A percentile compares a stretch with the other conserved stretches of the same genome.
Evolutionary conservation across 192 early-diverging fungal species (phyloP).

Genomic region (Coemansia sp.): DNA sequence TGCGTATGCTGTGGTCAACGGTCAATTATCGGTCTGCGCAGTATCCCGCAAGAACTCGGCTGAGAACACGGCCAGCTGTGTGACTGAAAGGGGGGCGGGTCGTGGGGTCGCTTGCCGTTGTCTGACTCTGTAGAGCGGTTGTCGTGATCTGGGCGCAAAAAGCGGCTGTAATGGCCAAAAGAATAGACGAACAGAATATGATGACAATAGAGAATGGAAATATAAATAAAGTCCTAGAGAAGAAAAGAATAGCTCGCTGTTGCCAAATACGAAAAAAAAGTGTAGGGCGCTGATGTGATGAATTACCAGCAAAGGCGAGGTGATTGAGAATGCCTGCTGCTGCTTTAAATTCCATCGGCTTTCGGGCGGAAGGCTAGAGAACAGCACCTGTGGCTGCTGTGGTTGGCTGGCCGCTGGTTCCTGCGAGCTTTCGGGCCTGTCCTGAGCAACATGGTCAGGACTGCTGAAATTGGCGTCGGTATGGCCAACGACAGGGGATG

Average conservation of each 20-base stretch:
- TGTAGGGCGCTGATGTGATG: constrained; percentile 5
- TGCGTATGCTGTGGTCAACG: background rate
- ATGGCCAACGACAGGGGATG: background rate
- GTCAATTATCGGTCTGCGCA: background rate
- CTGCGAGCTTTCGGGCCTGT: background rate
- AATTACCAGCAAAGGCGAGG: background rate
- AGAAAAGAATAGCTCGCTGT: background rate
- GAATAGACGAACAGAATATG: background rate
- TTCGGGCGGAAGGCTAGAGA: background rate
- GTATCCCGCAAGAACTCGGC: background rate
- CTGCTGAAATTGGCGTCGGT: constrained; percentile 1
- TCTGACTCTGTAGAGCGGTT: background rate
- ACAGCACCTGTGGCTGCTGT: background rate
- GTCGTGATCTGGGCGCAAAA: background rate
- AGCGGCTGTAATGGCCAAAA: background rate
- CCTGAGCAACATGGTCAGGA: background rate
- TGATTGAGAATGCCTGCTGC: background rate
- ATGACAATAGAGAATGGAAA: background rate
- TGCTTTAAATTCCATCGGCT: constrained; percentile 7
- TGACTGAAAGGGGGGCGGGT: background rate
- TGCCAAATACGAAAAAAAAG: constrained; percentile 3
- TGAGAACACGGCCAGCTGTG: background rate
- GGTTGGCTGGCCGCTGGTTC: background rate
- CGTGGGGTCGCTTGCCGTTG: background rate
- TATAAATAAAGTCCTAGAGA: background rate